Conservation (phyloP, 1,139 yeast species). For the Diutina ranongensis region DNA sequence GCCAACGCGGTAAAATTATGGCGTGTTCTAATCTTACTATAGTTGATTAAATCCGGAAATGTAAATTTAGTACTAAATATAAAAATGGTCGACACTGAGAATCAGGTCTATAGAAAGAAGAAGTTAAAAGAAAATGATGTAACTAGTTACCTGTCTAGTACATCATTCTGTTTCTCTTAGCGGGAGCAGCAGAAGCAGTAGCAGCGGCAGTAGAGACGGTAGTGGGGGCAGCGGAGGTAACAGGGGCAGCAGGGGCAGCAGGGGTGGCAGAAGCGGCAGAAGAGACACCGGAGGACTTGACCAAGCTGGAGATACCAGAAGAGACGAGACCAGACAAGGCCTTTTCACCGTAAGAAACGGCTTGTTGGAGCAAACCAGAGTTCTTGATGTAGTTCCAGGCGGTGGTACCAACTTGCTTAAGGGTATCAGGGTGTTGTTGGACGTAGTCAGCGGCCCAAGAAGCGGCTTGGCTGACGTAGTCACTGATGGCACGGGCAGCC, state of each 20-base stretch:
- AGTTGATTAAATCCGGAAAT: not conserved
- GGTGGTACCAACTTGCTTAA: not conserved
- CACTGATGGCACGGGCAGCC: slow-evolving; percentile 1
- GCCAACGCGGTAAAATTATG: too few species aligned
- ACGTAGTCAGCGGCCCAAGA: not conserved
- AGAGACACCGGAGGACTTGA: not conserved
- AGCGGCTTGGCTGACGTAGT: not conserved
- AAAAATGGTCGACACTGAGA: not conserved
- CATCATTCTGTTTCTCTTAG: not conserved
- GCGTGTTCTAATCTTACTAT: too few species aligned
- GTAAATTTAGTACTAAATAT: not conserved
- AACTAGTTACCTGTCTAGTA: not conserved
- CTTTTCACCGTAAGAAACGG: not conserved
- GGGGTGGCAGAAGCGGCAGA: not conserved
- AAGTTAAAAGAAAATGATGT: not conserved
- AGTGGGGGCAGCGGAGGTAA: not conserved
- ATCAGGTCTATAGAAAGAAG: not conserved
- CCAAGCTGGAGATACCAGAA: not conserved
- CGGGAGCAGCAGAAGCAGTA: not conserved
- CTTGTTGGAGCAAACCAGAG: not conserved
- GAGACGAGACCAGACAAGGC: not conserved
- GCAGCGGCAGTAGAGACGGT: not conserved
- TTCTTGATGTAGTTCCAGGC: slow-evolving; percentile 1
- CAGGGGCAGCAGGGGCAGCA: not conserved
- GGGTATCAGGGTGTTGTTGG: not conserved